These are phyloP conservation scores for Alternaria sp. DNA, from an alignment of 2,329 filamentous ascomycete species.

Conservation along the genomic window DNA sequence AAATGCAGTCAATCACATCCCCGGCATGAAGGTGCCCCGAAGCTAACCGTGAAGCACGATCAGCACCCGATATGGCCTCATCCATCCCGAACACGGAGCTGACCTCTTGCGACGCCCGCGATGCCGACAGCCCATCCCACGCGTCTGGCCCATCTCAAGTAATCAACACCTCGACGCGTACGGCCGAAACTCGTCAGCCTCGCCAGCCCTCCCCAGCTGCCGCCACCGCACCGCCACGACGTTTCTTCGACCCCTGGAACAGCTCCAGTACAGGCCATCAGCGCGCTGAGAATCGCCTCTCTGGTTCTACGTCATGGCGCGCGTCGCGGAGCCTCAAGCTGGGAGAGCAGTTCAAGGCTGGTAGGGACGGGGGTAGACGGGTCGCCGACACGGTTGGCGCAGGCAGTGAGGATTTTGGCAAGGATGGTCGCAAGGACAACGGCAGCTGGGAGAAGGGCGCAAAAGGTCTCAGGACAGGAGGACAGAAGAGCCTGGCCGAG, in stretches of 20 bases:
- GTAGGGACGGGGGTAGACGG: conserved; percentile 64
- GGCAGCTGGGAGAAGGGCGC: conserved; percentile 60
- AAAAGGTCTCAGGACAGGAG: conserved; percentile 57
- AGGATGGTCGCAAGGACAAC: conserved; percentile 61
- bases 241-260: conserved; percentile 73
- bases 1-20: conserved; percentile 19
- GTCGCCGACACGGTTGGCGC: conserved; percentile 72
- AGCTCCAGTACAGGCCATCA: conserved; percentile 81
- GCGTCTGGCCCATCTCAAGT: conserved; percentile 22
- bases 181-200: conserved; percentile 4
- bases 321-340: conserved; percentile 74
- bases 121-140: conserved; percentile 26
- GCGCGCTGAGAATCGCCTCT: conserved; percentile 71
- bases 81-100: conserved; percentile 14
- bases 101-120: conserved; percentile 18
- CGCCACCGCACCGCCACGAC: conserved; percentile 26
- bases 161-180: conserved; percentile 12
- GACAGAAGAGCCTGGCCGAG: conserved; percentile 50
- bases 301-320: conserved; percentile 73
- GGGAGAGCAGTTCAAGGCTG: conserved; percentile 70
- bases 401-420: conserved; percentile 65
- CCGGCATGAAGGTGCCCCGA: conserved; percentile 17
- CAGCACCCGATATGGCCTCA: conserved; percentile 16
- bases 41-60: conserved; percentile 22
- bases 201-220: not conserved